A percentile compares a stretch with the other conserved stretches of the same genome.
Conservation (phyloP, 2,329 filamentous ascomycete species). For the Coleophoma eucalyptorum region DNA sequence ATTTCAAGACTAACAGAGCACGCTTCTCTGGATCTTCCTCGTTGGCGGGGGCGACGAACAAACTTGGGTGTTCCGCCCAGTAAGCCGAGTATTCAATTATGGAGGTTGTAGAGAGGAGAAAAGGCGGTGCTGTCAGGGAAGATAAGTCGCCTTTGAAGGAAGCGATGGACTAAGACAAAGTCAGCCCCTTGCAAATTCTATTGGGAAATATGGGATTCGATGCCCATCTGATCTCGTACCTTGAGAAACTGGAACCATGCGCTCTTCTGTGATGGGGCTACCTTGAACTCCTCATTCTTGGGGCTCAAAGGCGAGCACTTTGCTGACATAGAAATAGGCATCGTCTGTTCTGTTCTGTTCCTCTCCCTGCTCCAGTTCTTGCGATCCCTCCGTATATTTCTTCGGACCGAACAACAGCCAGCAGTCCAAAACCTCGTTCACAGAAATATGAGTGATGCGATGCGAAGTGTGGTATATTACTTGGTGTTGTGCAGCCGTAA, state of each 20-base stretch:
- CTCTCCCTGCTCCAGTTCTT: no score
- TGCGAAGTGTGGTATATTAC: background rate
- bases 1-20: constrained; percentile 83
- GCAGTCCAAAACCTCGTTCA: background rate
- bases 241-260: constrained; percentile 27
- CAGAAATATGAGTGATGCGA: background rate
- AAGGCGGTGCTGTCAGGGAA: constrained; percentile 77
- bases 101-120: constrained; percentile 75
- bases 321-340: background rate
- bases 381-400: no score
- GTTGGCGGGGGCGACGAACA: constrained; percentile 78
- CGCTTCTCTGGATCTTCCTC: constrained; percentile 79
- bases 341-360: no score
- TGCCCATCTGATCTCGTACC: constrained; percentile 9
- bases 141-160: constrained; percentile 81
- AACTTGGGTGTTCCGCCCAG: constrained; percentile 72
- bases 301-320: constrained; percentile 3
- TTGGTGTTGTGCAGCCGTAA: background rate
- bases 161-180: constrained; percentile 55
- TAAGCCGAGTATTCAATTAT: constrained; percentile 78
- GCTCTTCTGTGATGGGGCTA: constrained; percentile 19
- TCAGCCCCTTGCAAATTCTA: background rate
- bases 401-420: no score
- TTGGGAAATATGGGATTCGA: background rate
- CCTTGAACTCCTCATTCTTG: constrained; percentile 14